Base-by-base conservation (phyloP, 2,329 filamentous ascomycete species). In the Fusarium oxysporum region DNA sequence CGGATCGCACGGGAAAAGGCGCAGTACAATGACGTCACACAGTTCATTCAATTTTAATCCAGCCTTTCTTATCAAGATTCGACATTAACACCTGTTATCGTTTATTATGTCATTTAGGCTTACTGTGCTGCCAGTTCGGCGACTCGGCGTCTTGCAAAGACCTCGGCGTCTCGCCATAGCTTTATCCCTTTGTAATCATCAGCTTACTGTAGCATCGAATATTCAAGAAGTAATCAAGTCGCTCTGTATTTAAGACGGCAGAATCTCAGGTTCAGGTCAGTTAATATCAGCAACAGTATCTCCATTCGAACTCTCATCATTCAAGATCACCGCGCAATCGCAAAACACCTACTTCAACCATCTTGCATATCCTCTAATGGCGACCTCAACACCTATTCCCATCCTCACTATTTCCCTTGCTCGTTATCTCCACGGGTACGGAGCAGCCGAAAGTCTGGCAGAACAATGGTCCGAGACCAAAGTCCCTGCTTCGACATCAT, bases 331-430 rank as follows among this genome's bases (percentile, higher is more conserved):
- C 25, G 5, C 12, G 11, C 11, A 33, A 35, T 5, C 9, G 12
- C 23, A 14, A 37, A 8, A 16, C 8, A 45, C 6, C 3, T 8
- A 3, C 1, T 11, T 7, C 25, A 30, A 23, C 4, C 25, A 9
- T 17, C 23, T 47, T 2, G 1, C 3, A 10, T 1, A 17, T 17
- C 2, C 10, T 13, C 25, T 14, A 8, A 65, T 65, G 60, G 8
- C 21, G 8, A 28, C 33, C 8, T 25, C 51, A 12, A 3, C 17
- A 21, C n/a, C 51, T 1, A 55, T 68, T 5, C n/a, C 51, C 0
- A 5, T 71, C 2, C 51, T 71, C 1, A 71, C 68, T 0, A 63
- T 71, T 2, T 71, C 68, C 3, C 68, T 71, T n/a, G 23, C 45
- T 3, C 51, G 33, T 0, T 47, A 71, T 7, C 62, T 71, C 5